Percentiles rank a stretch among this genome's conserved stretches.
Conservation (phyloP, 75 land plant genomes). For the Selaginella moellendorffii region DNA sequence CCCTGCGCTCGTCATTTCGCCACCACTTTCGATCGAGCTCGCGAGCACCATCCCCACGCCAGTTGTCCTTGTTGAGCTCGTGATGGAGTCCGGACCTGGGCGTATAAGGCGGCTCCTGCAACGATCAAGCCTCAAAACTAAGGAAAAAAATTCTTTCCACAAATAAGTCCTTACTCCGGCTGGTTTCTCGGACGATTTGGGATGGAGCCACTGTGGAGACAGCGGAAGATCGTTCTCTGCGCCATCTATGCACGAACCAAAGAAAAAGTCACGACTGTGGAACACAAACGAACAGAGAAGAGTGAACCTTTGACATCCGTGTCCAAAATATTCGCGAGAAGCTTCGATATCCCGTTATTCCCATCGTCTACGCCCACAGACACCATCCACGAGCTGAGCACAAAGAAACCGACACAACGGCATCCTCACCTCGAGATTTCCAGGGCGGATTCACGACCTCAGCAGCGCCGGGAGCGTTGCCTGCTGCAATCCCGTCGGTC, state of each 20-base stretch:
- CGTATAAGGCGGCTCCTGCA: slow-evolving; percentile 26
- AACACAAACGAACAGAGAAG: background rate
- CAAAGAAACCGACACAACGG: no score
- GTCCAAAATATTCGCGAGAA: background rate
- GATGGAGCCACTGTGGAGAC: slow-evolving; percentile 92
- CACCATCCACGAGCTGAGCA: no score
- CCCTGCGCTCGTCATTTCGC: slow-evolving; percentile 27
- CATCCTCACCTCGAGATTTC: no score
- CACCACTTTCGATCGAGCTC: slow-evolving; percentile 27
- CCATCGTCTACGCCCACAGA: background rate
- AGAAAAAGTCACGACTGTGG: background rate
- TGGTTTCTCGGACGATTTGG: slow-evolving; percentile 51
- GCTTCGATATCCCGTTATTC: background rate
- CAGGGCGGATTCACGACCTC: no score
- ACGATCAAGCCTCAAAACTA: background rate
- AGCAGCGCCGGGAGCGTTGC: no score
- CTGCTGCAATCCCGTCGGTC: no score
- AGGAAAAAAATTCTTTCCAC: background rate
- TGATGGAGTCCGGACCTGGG: slow-evolving; percentile 16
- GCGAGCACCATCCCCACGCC: slow-evolving; percentile 35
- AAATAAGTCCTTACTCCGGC: slow-evolving; percentile 8
- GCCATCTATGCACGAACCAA: slow-evolving; percentile 48
- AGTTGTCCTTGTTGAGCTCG: slow-evolving; percentile 41
- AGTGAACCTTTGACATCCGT: background rate
- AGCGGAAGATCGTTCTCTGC: slow-evolving; percentile 63